These are phyloP conservation scores for Phaseolus coccineus DNA, from an alignment of 331 rosid species.

Conservation along the genomic window DNA sequence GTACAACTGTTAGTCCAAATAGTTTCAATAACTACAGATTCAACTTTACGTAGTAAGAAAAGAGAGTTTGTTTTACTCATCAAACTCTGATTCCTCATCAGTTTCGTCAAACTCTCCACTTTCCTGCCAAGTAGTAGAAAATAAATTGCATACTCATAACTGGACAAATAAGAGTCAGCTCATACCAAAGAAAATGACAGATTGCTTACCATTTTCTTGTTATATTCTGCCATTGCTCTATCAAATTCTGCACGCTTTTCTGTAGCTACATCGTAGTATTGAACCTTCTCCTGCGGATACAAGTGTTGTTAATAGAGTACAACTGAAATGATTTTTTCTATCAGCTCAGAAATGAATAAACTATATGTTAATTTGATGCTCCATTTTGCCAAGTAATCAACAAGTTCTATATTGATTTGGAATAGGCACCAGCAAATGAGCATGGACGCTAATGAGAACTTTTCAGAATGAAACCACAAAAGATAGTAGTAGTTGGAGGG, in stretches of 20 bases:
- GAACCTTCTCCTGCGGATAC: conserved; percentile 82
- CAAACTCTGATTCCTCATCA: conserved; percentile 71
- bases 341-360: conserved; percentile 20
- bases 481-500: neutral
- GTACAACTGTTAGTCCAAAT: conserved; percentile 46
- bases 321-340: conserved; percentile 3
- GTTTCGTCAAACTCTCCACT: conserved; percentile 69
- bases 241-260: conserved; percentile 93
- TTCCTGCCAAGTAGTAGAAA: conserved; percentile 66
- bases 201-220: conserved; percentile 68
- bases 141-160: conserved; percentile 16
- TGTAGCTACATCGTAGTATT: conserved; percentile 91
- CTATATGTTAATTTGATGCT: conserved; percentile 21
- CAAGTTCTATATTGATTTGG: conserved; percentile 26
- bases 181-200: conserved; percentile 24
- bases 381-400: conserved; percentile 1
- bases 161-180: conserved; percentile 13
- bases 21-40: conserved; percentile 37
- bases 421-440: conserved; percentile 15
- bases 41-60: conserved; percentile 26
- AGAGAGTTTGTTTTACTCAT: conserved; percentile 46
- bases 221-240: conserved; percentile 72
- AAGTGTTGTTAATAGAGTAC: conserved; percentile 14
- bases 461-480: neutral
- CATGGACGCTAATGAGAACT: neutral